Evolutionary conservation across 2,329 filamentous ascomycete species (phyloP).

Genomic region (Cladosporium phlei): DNA sequence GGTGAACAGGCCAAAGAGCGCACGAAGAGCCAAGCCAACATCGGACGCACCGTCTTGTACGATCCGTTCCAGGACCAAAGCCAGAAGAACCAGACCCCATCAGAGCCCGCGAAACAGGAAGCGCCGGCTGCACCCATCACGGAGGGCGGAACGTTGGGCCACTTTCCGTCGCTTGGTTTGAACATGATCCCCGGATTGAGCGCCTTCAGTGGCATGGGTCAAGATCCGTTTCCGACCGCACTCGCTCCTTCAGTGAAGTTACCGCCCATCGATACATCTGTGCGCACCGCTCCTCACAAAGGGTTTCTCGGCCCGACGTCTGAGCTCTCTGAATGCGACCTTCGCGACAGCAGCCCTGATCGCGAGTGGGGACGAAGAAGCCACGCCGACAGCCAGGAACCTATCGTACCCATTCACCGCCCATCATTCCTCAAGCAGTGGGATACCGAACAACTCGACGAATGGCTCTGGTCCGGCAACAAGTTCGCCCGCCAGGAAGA

Average conservation of each 20-base stretch:
- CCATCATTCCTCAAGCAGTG: not conserved
- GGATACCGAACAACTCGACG: constrained; percentile 31
- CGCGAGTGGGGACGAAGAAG: not conserved
- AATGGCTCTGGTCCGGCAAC: constrained; percentile 37
- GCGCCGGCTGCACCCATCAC: not conserved
- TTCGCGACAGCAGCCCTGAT: constrained; percentile 9
- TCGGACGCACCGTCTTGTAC: constrained; percentile 28
- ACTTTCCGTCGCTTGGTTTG: not conserved
- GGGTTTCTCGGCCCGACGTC: no score
- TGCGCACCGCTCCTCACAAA: no score
- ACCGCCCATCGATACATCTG: not conserved
- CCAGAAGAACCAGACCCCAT: not conserved
- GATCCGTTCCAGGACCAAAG: constrained; percentile 26
- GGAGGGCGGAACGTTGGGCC: not conserved
- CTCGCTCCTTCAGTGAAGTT: constrained; percentile 1
- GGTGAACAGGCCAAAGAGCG: constrained; percentile 22
- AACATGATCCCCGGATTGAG: not conserved
- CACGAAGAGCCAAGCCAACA: constrained; percentile 23
- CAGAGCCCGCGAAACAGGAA: not conserved
- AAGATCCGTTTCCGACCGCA: constrained; percentile 1
- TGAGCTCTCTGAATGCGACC: not conserved
- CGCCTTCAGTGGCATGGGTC: not conserved
- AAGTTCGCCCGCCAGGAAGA: constrained; percentile 31
- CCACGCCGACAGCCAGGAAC: not conserved
- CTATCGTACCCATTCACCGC: not conserved